phyloP scores from a whole-genome alignment of 2,329 filamentous ascomycete species.

The Aspergillus sp. region DNA sequence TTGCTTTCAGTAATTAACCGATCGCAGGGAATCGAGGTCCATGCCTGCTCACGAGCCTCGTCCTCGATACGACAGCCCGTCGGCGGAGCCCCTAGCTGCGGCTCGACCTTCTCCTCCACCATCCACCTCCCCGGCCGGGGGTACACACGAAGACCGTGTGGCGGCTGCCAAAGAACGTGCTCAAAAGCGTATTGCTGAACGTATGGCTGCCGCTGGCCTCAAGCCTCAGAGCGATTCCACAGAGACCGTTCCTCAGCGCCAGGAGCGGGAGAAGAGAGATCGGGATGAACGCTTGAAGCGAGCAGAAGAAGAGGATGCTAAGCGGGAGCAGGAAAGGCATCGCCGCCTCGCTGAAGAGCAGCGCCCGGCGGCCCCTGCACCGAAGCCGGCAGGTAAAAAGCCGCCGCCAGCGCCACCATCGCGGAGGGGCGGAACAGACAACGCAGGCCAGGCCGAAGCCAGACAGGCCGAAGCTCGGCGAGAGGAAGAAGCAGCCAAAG shows the following conservation, averaged over 20 bases:
- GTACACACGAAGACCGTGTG: slow-evolving; percentile 84
- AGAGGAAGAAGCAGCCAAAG: slow-evolving; percentile 55
- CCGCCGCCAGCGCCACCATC: slow-evolving; percentile 63
- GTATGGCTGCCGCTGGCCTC: slow-evolving; percentile 84
- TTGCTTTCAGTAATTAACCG: slow-evolving; percentile 1
- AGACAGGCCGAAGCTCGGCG: slow-evolving; percentile 43
- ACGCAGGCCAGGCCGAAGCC: slow-evolving; percentile 48
- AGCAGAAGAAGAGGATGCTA: slow-evolving; percentile 89
- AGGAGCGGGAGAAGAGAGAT: slow-evolving; percentile 80
- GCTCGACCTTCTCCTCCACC: slow-evolving; percentile 37
- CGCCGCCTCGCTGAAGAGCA: slow-evolving; percentile 67
- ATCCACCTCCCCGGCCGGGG: slow-evolving; percentile 48
- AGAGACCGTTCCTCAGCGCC: slow-evolving; percentile 72
- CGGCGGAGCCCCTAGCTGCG: slow-evolving; percentile 30
- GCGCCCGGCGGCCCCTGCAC: slow-evolving; percentile 51
- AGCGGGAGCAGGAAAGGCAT: slow-evolving; percentile 78
- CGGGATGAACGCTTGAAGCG: slow-evolving; percentile 76
- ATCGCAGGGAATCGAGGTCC: slow-evolving; percentile 46
- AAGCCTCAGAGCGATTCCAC: slow-evolving; percentile 70
- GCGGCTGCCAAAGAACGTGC: slow-evolving; percentile 96
- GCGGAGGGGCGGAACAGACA: slow-evolving; percentile 56
- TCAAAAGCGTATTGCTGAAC: slow-evolving; percentile 92
- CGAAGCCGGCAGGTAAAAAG: slow-evolving; percentile 53
- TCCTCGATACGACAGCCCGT: slow-evolving; percentile 41
- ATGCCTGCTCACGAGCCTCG: slow-evolving; percentile 39